phyloP scores from a whole-genome alignment of 768 basidiomycete species.

The Pleurotus pulmonarius region DNA sequence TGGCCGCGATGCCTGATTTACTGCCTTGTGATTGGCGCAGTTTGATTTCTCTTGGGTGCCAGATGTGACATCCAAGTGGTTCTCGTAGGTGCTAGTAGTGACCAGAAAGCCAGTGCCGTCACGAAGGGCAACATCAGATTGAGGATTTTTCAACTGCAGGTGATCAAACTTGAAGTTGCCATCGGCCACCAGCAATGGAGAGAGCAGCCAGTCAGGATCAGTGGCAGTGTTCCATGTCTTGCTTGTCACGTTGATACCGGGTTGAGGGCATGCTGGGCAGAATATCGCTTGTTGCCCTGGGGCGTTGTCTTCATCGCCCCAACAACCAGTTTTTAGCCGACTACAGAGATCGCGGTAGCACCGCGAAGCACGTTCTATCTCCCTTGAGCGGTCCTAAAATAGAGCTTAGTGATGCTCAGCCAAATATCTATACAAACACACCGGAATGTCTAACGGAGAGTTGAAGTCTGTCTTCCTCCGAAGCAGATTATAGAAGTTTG shows the following conservation, averaged over 20 bases:
- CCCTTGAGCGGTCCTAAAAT: conserved; percentile 3
- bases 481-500: conserved; percentile 10
- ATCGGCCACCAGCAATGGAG: conserved; percentile 15
- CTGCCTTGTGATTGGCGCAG: conserved; percentile 16
- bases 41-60: conserved; percentile 12
- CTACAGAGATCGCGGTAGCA: conserved; percentile 1
- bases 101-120: conserved; percentile 25
- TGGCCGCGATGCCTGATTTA: conserved; percentile 12
- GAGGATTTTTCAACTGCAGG: conserved; percentile 18
- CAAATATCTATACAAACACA: not conserved
- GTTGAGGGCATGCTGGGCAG: conserved; percentile 5
- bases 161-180: conserved; percentile 26
- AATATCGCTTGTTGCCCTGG: conserved; percentile 4
- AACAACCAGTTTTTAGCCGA: not conserved
- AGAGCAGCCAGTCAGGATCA: not conserved
- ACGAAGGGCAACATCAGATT: conserved; percentile 19
- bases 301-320: not conserved
- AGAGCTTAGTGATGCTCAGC: not conserved
- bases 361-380: conserved; percentile 3
- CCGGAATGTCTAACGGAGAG: not conserved
- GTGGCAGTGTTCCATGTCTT: not conserved
- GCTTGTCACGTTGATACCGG: conserved; percentile 10
- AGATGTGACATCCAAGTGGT: conserved; percentile 15
- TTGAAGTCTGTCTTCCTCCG: conserved; percentile 8
- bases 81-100: conserved; percentile 11